Conservation (phyloP, 1,139 yeast genomes). For the Blastobotrys apis region DNA sequence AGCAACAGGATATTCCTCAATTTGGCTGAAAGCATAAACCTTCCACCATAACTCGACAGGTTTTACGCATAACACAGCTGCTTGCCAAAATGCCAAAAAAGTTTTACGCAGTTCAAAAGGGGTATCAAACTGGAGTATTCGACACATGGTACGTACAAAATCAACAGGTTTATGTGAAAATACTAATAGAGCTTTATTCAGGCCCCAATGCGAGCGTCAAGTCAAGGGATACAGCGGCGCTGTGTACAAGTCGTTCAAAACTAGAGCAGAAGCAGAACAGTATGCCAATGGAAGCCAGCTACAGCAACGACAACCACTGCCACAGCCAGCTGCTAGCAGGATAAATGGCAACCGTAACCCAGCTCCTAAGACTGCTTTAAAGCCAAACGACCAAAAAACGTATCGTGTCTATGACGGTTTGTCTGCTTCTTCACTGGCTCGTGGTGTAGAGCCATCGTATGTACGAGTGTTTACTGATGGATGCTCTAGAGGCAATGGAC, state of each 20-base stretch:
- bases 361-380: no score
- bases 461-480: slow-evolving; percentile 62
- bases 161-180: no score
- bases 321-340: not conserved
- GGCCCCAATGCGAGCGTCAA: slow-evolving; percentile 17
- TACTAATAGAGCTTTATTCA: not conserved
- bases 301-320: not conserved
- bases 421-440: no score
- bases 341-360: no score
- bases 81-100: no score
- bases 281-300: slow-evolving; percentile 31
- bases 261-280: slow-evolving; percentile 43
- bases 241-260: slow-evolving; percentile 49
- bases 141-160: slow-evolving; percentile 44
- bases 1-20: no score
- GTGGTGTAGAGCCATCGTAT: not conserved
- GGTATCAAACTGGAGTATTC: slow-evolving; percentile 51
- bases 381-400: no score
- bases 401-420: no score
- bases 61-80: no score
- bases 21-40: no score
- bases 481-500: slow-evolving; percentile 56
- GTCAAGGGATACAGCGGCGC: slow-evolving; percentile 56
- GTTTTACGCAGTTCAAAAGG: slow-evolving; percentile 60
- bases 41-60: no score